Evolutionary conservation across 768 basidiomycete genomes (phyloP).

Genomic region (Filobasidium floriforme): DNA sequence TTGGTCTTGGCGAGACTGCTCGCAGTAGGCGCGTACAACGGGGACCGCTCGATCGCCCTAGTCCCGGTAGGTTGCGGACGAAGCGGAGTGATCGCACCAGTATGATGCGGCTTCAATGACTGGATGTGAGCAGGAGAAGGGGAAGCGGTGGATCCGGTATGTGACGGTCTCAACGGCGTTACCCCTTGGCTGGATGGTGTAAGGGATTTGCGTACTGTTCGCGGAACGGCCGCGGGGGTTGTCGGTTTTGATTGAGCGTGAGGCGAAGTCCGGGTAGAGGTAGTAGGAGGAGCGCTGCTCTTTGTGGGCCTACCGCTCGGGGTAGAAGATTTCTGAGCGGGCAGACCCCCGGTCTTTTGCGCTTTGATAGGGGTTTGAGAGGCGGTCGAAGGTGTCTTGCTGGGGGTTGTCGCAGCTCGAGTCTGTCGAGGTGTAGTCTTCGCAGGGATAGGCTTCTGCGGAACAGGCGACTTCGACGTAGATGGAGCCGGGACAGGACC

Average conservation of each 20-base stretch:
- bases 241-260: neutral
- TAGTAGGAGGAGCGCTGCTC: neutral
- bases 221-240: neutral
- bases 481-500: too few species aligned
- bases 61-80: neutral
- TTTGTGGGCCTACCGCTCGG: neutral
- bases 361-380: neutral
- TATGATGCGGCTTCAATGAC: slow-evolving; percentile 5
- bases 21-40: slow-evolving; percentile 14
- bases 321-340: neutral
- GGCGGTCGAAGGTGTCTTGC: neutral
- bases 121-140: too few species aligned
- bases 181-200: neutral
- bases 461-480: too few species aligned
- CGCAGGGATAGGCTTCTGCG: neutral
- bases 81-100: neutral
- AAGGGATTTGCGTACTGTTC: neutral
- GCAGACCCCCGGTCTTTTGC: slow-evolving; percentile 4
- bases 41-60: slow-evolving; percentile 1
- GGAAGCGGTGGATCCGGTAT: neutral
- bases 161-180: neutral
- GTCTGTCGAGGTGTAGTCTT: neutral
- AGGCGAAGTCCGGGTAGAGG: neutral
- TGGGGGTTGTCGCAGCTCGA: neutral
- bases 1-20: slow-evolving; percentile 17